A percentile compares a stretch with the other conserved stretches of the same genome.
These are phyloP conservation scores for Adiantum capillusveneris DNA, from an alignment of 75 land plant genomes.

Conservation along the genomic window DNA sequence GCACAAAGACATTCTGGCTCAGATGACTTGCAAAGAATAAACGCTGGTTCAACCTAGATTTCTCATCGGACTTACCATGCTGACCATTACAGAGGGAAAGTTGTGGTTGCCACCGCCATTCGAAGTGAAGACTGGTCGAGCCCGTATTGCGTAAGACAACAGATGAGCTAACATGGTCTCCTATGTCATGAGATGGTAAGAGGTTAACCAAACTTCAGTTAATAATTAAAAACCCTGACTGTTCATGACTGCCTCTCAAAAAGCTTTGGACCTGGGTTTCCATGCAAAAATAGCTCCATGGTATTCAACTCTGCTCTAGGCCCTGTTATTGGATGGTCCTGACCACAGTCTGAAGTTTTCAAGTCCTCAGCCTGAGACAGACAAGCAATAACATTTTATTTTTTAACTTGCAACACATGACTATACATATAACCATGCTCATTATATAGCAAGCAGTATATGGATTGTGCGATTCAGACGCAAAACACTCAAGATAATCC, in stretches of 20 bases:
- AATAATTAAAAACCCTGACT: too few relatives aligned
- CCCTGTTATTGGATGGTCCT: background rate
- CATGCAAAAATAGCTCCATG: background rate
- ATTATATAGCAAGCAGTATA: too few relatives aligned
- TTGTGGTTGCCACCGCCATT: background rate
- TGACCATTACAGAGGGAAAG: background rate
- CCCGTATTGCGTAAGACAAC: background rate
- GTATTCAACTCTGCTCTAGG: background rate
- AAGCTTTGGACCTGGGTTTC: background rate
- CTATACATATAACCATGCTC: too few relatives aligned
- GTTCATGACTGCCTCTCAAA: too few relatives aligned
- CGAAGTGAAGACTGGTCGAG: background rate
- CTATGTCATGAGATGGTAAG: background rate
- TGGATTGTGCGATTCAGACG: too few relatives aligned
- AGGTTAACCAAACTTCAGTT: background rate
- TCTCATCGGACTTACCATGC: background rate
- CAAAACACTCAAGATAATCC: too few relatives aligned
- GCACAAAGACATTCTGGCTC: too few relatives aligned
- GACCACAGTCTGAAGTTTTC: background rate
- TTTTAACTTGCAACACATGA: too few relatives aligned
- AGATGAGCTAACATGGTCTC: conserved; percentile 1
- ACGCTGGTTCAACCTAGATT: too few relatives aligned
- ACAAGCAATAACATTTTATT: too few relatives aligned
- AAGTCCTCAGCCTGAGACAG: background rate
- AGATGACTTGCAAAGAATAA: too few relatives aligned